Evolutionary conservation across 768 basidiomycete species (phyloP).

Genomic region (Tricholoma flavovirens): DNA sequence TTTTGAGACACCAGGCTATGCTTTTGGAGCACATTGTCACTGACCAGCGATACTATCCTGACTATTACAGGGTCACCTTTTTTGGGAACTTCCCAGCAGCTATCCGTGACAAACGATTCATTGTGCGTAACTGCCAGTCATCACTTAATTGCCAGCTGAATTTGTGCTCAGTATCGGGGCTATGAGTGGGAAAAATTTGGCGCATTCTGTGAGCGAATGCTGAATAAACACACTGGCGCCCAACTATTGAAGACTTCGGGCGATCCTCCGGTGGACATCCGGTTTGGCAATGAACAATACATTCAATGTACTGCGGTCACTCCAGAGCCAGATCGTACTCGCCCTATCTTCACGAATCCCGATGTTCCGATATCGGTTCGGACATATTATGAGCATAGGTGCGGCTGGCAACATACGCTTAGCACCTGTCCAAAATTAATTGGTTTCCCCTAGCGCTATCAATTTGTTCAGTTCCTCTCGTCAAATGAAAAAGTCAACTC

Average conservation of each 20-base stretch:
- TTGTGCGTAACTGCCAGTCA: conserved; percentile 46
- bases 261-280: conserved; percentile 77
- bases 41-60: conserved; percentile 80
- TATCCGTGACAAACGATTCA: conserved; percentile 84
- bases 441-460: conserved; percentile 51
- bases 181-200: conserved; percentile 93
- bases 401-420: conserved; percentile 2
- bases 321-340: conserved; percentile 76
- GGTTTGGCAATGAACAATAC: conserved; percentile 73
- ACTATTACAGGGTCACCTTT: conserved; percentile 91
- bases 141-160: conserved; percentile 3
- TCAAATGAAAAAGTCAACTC: conserved; percentile 55
- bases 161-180: conserved; percentile 69
- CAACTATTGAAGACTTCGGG: conserved; percentile 67
- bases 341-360: conserved; percentile 78
- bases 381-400: conserved; percentile 87
- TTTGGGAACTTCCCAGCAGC: conserved; percentile 88
- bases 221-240: conserved; percentile 84
- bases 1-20: conserved; percentile 82
- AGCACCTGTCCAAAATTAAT: not conserved
- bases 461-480: conserved; percentile 76
- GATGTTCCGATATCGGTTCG: conserved; percentile 77
- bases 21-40: conserved; percentile 81
- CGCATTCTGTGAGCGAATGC: conserved; percentile 85
- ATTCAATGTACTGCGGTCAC: conserved; percentile 85